A percentile compares a stretch with the other conserved stretches of the same genome.
These are phyloP conservation scores for Debaryomyces subglobosus DNA, from an alignment of 1,139 yeast species.

Conservation along the genomic window DNA sequence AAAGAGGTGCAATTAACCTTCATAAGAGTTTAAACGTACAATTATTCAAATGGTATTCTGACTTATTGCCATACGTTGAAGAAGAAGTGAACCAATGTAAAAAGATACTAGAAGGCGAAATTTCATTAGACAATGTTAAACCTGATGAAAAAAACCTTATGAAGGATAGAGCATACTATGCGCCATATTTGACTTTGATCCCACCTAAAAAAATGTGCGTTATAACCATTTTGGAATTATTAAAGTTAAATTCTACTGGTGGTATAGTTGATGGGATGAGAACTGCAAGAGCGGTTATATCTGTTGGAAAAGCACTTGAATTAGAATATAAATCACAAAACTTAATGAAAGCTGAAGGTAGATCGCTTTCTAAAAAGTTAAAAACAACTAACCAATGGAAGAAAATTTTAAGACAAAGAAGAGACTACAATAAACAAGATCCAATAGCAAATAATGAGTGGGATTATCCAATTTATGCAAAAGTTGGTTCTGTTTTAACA, in stretches of 20 bases:
- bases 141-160: slow-evolving; percentile 37
- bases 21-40: slow-evolving; percentile 68
- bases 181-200: slow-evolving; percentile 74
- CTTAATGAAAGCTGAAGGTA: slow-evolving; percentile 59
- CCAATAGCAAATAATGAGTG: slow-evolving; percentile 32
- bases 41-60: slow-evolving; percentile 77
- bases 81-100: slow-evolving; percentile 61
- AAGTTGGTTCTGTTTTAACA: slow-evolving; percentile 79
- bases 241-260: slow-evolving; percentile 74
- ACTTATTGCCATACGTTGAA: slow-evolving; percentile 67
- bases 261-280: slow-evolving; percentile 85
- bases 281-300: slow-evolving; percentile 77
- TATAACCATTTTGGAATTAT: slow-evolving; percentile 77
- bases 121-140: slow-evolving; percentile 20
- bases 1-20: slow-evolving; percentile 61
- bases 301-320: slow-evolving; percentile 86
- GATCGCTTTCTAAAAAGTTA: slow-evolving; percentile 40
- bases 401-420: slow-evolving; percentile 38
- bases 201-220: slow-evolving; percentile 83
- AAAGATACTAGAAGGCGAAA: slow-evolving; percentile 32
- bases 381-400: slow-evolving; percentile 46
- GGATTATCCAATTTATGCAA: slow-evolving; percentile 65
- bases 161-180: slow-evolving; percentile 65
- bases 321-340: slow-evolving; percentile 76
- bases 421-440: slow-evolving; percentile 16